Evolutionary conservation across 768 basidiomycete genomes (phyloP).

Genomic region (Clathrus columnatus): DNA sequence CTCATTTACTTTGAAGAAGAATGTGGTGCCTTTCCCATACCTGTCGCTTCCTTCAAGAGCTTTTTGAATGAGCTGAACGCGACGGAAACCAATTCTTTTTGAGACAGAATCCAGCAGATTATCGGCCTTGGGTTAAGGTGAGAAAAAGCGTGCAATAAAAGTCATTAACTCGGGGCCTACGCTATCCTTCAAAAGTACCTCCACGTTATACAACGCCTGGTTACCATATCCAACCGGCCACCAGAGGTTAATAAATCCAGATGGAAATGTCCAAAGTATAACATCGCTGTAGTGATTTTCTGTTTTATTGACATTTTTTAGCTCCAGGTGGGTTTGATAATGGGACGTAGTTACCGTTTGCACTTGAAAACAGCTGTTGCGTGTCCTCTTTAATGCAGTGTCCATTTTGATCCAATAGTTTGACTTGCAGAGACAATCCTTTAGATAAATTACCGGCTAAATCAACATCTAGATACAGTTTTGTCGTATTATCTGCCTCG

Average conservation of each 20-base stretch:
- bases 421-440: no score
- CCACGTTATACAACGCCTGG: slow-evolving; percentile 31
- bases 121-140: neutral
- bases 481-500: slow-evolving; percentile 16
- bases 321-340: neutral
- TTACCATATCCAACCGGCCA: slow-evolving; percentile 34
- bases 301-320: neutral
- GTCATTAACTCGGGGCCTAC: slow-evolving; percentile 15
- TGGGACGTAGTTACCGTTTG: neutral
- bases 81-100: slow-evolving; percentile 35
- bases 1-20: slow-evolving; percentile 43
- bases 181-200: slow-evolving; percentile 22
- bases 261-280: slow-evolving; percentile 24
- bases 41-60: slow-evolving; percentile 26
- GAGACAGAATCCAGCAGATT: slow-evolving; percentile 12
- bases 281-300: no score
- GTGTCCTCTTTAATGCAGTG: slow-evolving; percentile 6
- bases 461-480: slow-evolving; percentile 19
- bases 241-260: slow-evolving; percentile 32
- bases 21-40: slow-evolving; percentile 31
- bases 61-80: slow-evolving; percentile 35
- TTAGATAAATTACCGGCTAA: slow-evolving; percentile 10
- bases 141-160: neutral
- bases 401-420: slow-evolving; percentile 13
- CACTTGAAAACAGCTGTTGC: neutral